Percentiles rank a stretch among this genome's conserved stretches.
Conservation (phyloP, 768 basidiomycete genomes). For the Astraeus odoratus region DNA sequence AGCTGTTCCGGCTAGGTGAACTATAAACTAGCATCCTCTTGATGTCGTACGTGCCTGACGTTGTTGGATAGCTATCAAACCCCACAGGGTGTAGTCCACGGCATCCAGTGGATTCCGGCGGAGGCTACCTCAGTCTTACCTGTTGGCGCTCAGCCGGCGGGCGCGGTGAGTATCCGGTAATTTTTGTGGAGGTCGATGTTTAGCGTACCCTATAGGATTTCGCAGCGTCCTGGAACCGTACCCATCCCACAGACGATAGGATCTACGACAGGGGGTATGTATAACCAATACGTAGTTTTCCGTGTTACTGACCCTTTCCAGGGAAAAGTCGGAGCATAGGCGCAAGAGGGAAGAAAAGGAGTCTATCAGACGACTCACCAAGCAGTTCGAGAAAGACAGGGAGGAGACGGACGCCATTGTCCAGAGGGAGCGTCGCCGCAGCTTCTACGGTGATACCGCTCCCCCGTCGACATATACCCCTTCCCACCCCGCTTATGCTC, state of each 20-base stretch:
- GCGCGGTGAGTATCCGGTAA: conserved; percentile 33
- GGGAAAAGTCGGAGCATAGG: conserved; percentile 43
- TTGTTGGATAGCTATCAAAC: conserved; percentile 63
- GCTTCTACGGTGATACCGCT: conserved; percentile 37
- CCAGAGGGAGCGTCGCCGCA: conserved; percentile 47
- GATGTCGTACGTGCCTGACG: conserved; percentile 7
- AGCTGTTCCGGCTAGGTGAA: conserved; percentile 69
- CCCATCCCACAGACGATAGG: conserved; percentile 34
- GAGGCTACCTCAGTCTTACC: conserved; percentile 61
- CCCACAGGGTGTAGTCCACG: conserved; percentile 55
- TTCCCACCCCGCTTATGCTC: conserved; percentile 16
- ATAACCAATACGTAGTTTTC: background rate
- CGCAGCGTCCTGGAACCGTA: conserved; percentile 48
- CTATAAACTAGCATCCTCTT: conserved; percentile 3
- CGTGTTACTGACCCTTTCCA: conserved; percentile 19
- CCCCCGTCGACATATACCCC: conserved; percentile 20
- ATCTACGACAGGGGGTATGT: conserved; percentile 42
- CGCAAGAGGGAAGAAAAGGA: conserved; percentile 47
- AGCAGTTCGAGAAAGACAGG: conserved; percentile 35
- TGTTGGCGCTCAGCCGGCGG: conserved; percentile 52
- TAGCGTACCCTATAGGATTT: conserved; percentile 41
- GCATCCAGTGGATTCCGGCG: conserved; percentile 60
- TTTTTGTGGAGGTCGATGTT: conserved; percentile 3
- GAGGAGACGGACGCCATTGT: conserved; percentile 49
- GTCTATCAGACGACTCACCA: conserved; percentile 32